These are phyloP conservation scores for Aquilaria malaccensis DNA, from an alignment of 345 rosid genomes.

Conservation along the genomic window DNA sequence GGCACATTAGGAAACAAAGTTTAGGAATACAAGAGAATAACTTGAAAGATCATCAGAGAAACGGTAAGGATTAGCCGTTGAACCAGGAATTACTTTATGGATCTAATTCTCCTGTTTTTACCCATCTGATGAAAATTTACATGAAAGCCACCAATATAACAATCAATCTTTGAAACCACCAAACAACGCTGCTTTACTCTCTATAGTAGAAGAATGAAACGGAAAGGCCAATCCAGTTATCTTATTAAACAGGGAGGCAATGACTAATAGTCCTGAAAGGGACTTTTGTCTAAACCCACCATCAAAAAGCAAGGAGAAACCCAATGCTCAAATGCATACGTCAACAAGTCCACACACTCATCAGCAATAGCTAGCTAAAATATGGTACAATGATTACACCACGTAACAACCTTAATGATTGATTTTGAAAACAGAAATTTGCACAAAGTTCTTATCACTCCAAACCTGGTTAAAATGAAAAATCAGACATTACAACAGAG, in stretches of 20 bases:
- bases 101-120: slow-evolving; percentile 11
- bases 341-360: slow-evolving; percentile 16
- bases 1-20: slow-evolving; percentile 10
- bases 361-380: slow-evolving; percentile 14
- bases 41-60: slow-evolving; percentile 13
- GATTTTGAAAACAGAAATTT: slow-evolving; percentile 6
- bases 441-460: neutral
- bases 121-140: slow-evolving; percentile 21
- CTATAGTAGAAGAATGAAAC: slow-evolving; percentile 12
- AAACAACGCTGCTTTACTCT: slow-evolving; percentile 16
- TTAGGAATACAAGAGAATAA: slow-evolving; percentile 8
- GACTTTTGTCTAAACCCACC: slow-evolving; percentile 28
- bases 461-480: neutral
- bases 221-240: slow-evolving; percentile 18
- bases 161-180: slow-evolving; percentile 18
- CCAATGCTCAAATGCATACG: slow-evolving; percentile 17
- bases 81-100: slow-evolving; percentile 17
- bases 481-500: neutral
- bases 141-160: slow-evolving; percentile 18
- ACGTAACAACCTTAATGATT: slow-evolving; percentile 5
- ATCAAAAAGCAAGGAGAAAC: slow-evolving; percentile 18
- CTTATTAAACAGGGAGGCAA: slow-evolving; percentile 22
- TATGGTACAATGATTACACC: slow-evolving; percentile 1
- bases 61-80: slow-evolving; percentile 13
- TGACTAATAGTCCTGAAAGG: slow-evolving; percentile 23